phyloP scores from a whole-genome alignment of 805 yeast species.

The Schwanniomyces occidentalis region DNA sequence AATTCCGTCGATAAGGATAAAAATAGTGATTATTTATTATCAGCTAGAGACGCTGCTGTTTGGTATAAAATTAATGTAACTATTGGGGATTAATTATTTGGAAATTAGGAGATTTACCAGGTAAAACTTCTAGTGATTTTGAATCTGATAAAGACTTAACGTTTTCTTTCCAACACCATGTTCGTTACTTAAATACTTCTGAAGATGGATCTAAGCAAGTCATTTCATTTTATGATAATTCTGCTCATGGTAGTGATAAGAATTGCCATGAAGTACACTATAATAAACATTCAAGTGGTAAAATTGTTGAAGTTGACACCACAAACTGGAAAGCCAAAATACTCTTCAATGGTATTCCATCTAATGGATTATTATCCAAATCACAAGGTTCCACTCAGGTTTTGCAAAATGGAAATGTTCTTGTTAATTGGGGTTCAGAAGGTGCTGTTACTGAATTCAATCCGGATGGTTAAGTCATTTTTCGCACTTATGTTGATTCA shows the following conservation, averaged over 20 bases:
- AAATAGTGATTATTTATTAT: conserved; percentile 32
- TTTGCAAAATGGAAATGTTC: conserved; percentile 30
- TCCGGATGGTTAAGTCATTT: conserved; percentile 24
- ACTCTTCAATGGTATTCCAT: conserved; percentile 22
- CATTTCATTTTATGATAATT: conserved; percentile 37
- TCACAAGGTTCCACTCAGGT: conserved; percentile 36
- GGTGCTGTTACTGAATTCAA: conserved; percentile 39
- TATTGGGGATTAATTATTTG: conserved; percentile 35
- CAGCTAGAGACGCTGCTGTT: conserved; percentile 36
- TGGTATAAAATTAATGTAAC: conserved; percentile 34
- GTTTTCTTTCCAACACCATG: conserved; percentile 41
- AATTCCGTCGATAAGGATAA: conserved; percentile 39
- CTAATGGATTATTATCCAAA: conserved; percentile 22
- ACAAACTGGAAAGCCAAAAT: conserved; percentile 25
- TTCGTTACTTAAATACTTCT: conserved; percentile 24
- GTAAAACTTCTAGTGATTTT: conserved; percentile 16
- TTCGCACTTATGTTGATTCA: conserved; percentile 34
- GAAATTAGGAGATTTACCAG: conserved; percentile 31
- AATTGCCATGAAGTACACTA: conserved; percentile 23
- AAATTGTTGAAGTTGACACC: conserved; percentile 32
- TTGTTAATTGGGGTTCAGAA: conserved; percentile 40
- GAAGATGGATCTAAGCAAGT: conserved; percentile 24
- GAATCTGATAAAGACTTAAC: conserved; percentile 18
- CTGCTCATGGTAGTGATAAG: conserved; percentile 36
- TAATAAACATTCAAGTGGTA: conserved; percentile 29